Evolutionary conservation across 2,329 filamentous ascomycete species (phyloP).

Genomic region (Colletotrichum aenigma): DNA sequence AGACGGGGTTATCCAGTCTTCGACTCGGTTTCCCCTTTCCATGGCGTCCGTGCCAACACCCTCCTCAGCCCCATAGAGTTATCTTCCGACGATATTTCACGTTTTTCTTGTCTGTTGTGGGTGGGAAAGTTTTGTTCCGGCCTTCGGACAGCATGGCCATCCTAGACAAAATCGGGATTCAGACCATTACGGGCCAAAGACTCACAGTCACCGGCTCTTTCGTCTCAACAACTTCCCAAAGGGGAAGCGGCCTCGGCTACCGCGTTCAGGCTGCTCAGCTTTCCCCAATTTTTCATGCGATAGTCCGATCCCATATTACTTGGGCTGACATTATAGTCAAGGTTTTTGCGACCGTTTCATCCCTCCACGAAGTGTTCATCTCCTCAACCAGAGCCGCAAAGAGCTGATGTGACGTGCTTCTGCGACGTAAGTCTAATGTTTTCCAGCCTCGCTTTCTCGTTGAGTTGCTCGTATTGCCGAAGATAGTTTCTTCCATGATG

Average conservation of each 20-base stretch:
- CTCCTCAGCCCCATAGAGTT: slow-evolving; percentile 12
- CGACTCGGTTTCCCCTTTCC: neutral
- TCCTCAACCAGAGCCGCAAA: slow-evolving; percentile 3
- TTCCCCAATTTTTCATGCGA: neutral
- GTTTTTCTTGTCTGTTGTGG: slow-evolving; percentile 5
- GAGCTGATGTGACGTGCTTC: slow-evolving; percentile 1
- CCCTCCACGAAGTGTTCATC: slow-evolving; percentile 11
- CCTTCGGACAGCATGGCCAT: neutral
- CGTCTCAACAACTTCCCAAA: slow-evolving; percentile 2
- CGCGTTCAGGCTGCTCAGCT: neutral
- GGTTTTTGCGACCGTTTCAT: slow-evolving; percentile 11
- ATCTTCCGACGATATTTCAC: slow-evolving; percentile 10
- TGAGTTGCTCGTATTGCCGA: neutral
- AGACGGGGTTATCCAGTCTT: slow-evolving; percentile 4
- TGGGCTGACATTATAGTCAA: slow-evolving; percentile 1
- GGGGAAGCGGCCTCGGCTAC: neutral
- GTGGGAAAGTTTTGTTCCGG: neutral
- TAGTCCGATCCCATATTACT: neutral
- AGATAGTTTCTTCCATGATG: neutral
- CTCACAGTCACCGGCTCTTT: neutral
- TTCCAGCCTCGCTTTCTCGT: neutral
- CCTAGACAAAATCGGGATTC: neutral
- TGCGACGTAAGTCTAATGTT: neutral
- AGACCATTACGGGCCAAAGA: neutral
- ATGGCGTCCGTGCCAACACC: neutral